Percentiles rank a stretch among this genome's conserved stretches.
These are phyloP conservation scores for Aspergillus pseudoviridinutans DNA, from an alignment of 2,329 filamentous ascomycete species.

Conservation along the genomic window DNA sequence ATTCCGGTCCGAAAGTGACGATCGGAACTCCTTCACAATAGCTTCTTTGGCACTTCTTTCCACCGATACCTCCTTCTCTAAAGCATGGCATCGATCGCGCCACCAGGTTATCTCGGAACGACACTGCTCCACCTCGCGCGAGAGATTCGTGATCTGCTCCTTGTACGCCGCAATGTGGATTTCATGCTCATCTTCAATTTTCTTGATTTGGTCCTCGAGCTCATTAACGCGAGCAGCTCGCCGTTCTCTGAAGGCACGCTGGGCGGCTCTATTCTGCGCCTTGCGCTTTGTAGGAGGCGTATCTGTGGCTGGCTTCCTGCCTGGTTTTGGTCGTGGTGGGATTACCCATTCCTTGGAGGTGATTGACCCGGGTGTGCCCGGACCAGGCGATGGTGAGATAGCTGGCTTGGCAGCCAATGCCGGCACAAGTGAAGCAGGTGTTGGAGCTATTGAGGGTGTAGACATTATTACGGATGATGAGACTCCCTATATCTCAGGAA, in stretches of 20 bases:
- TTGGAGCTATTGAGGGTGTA: constrained; percentile 35
- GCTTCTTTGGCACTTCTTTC: constrained; percentile 42
- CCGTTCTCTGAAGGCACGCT: constrained; percentile 84
- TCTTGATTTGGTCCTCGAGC: constrained; percentile 50
- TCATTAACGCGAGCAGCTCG: constrained; percentile 79
- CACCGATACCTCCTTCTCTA: constrained; percentile 59
- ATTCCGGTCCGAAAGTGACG: constrained; percentile 24
- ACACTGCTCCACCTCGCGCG: constrained; percentile 64
- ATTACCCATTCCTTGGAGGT: constrained; percentile 84
- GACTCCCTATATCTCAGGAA: constrained; percentile 6
- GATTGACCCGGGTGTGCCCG: constrained; percentile 49
- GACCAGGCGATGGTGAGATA: constrained; percentile 36
- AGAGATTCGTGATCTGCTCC: constrained; percentile 54
- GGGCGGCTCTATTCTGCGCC: constrained; percentile 88
- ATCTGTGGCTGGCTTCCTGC: constrained; percentile 88
- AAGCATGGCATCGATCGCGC: constrained; percentile 53
- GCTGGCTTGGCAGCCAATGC: constrained; percentile 37
- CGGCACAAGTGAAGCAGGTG: constrained; percentile 35
- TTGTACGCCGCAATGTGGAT: constrained; percentile 47
- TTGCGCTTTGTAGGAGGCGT: constrained; percentile 91
- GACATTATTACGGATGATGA: constrained; percentile 30
- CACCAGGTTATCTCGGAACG: constrained; percentile 48
- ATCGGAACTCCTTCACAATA: constrained; percentile 39
- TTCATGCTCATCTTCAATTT: constrained; percentile 46
- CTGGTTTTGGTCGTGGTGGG: constrained; percentile 79